A percentile compares a stretch with the other conserved stretches of the same genome.
Evolutionary conservation across 352 stramenopile genomes (phyloP).

Genomic region (Chrysophaeum taylorii): DNA sequence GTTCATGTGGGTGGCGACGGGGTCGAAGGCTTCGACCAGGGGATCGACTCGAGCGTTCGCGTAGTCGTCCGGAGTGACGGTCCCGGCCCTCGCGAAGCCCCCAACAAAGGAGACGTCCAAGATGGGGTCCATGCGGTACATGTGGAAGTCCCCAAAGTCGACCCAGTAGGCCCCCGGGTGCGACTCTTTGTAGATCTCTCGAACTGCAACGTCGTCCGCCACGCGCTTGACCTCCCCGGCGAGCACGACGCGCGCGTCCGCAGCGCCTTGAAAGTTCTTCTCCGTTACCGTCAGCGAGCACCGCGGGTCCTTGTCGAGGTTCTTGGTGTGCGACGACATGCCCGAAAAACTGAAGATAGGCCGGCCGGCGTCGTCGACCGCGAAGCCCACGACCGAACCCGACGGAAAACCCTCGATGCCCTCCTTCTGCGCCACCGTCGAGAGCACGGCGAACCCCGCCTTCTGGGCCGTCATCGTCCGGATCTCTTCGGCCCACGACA

Average conservation of each 20-base stretch:
- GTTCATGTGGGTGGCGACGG: conserved; percentile 59
- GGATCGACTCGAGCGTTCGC: conserved; percentile 40
- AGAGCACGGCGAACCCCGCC: conserved; percentile 56
- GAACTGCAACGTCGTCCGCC: conserved; percentile 33
- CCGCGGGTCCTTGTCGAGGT: conserved; percentile 43
- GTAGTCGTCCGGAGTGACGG: conserved; percentile 48
- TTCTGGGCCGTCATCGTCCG: conserved; percentile 52
- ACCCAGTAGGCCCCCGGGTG: conserved; percentile 56
- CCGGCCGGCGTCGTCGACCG: conserved; percentile 44
- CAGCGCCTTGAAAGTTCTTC: conserved; percentile 57
- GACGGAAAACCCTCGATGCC: conserved; percentile 4
- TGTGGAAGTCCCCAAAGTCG: conserved; percentile 58
- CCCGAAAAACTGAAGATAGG: conserved; percentile 53
- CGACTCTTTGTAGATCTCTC: conserved; percentile 44
- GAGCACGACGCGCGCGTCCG: conserved; percentile 54
- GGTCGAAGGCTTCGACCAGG: conserved; percentile 37
- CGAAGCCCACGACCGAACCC: conserved; percentile 55
- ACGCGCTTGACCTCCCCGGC: conserved; percentile 45
- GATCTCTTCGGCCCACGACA: conserved; percentile 50
- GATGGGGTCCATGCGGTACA: conserved; percentile 49
- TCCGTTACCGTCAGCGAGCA: conserved; percentile 48
- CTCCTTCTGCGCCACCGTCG: conserved; percentile 21
- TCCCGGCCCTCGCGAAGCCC: conserved; percentile 52
- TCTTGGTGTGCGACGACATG: conserved; percentile 54
- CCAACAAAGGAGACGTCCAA: conserved; percentile 52